Evolutionary conservation across 192 early-diverging fungal genomes (phyloP).

Genomic region (Coemansia sp.): DNA sequence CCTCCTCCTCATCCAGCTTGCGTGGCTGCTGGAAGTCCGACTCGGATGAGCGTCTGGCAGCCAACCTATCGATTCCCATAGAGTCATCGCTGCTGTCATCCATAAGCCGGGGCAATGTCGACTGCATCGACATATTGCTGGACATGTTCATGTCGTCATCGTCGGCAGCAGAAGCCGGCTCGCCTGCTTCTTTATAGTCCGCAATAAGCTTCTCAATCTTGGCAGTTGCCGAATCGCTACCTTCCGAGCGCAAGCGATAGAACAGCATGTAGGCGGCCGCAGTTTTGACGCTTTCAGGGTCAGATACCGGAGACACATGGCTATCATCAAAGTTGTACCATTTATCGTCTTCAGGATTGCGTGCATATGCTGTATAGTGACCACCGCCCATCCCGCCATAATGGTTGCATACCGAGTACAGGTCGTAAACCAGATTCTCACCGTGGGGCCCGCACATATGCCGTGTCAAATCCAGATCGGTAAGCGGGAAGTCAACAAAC

Average conservation of each 20-base stretch:
- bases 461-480: constrained; percentile 61
- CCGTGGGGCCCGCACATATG: constrained; percentile 33
- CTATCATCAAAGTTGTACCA: constrained; percentile 88
- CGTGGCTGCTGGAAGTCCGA: background rate
- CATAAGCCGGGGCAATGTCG: constrained; percentile 5
- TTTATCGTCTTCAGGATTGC: constrained; percentile 58
- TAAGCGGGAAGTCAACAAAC: constrained; percentile 68
- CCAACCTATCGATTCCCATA: background rate
- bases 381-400: constrained; percentile 81
- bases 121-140: constrained; percentile 19
- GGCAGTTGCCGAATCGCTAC: constrained; percentile 2
- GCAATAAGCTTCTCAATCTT: constrained; percentile 33
- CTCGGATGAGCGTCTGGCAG: background rate
- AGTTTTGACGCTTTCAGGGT: constrained; percentile 25
- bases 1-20: background rate
- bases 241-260: constrained; percentile 26
- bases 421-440: constrained; percentile 60
- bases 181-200: constrained; percentile 12
- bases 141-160: background rate
- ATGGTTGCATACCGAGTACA: constrained; percentile 78
- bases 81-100: constrained; percentile 1
- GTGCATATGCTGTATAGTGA: constrained; percentile 82
- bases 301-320: constrained; percentile 51
- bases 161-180: background rate
- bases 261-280: constrained; percentile 53